Base-by-base conservation (phyloP, 176 grass and related monocot genomes). In the Calamus simplicifolius region DNA sequence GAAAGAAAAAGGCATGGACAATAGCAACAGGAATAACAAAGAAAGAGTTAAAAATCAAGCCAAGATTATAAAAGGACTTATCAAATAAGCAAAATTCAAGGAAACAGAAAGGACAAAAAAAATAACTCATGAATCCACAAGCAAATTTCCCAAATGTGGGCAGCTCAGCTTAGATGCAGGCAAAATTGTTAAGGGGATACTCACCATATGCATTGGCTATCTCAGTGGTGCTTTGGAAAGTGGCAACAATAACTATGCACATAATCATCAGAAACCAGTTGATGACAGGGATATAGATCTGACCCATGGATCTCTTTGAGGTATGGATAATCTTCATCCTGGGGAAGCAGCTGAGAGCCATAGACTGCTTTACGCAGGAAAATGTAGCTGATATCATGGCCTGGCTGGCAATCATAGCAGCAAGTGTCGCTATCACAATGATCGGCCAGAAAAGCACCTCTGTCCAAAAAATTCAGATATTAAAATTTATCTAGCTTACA, bases 311-410 rank as follows among this genome's bases (percentile, higher is more conserved):
- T 82, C 49, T 79, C 67, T 83, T 88, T n/a, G 93, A 92, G 25
- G 93, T 98, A 79, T 98, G 93, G 25, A 98, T 85, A 72, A 92
- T 70, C 69, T 98, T 98, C 49, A 98, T 52, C 56, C 93, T 81
- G 26, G 93, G 93, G 65, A 98, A 98, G 73, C 93, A 98, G 31
- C 93, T 87, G 53, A 98, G 84, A 50, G 93, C 87, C 87, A 98
- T 92, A 16, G 81, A 80, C 52, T 98, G 93, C 73, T 98, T 98
- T 77, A 98, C 85, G 84, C 93, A 98, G 64, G 93, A 98, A 76
- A 98, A 98, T 27, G 93, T 98, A 23, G 84, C 87, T n/a, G 93
- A 98, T 85, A 98, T 92, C 93, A 98, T 98, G 69, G 93, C 87
- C 80, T 98, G 87, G 57, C 93, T 98, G 43, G 93, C 93, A 66